Evolutionary conservation across 2,329 filamentous ascomycete genomes (phyloP), one percentile per base, ranked within the genome.

Genomic region (Calonectria ilicicola): DNA sequence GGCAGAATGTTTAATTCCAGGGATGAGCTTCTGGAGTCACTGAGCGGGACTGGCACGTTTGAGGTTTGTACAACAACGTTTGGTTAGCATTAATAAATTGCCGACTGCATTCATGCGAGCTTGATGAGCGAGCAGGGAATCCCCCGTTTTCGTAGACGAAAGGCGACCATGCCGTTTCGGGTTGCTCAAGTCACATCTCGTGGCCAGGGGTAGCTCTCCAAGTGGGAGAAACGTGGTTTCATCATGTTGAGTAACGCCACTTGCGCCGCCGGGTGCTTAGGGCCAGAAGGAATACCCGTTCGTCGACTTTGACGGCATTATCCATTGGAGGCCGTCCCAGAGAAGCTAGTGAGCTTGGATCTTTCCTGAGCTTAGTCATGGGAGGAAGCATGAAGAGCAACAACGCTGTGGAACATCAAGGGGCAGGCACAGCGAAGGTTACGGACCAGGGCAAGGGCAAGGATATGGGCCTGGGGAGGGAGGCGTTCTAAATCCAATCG

Each of bases 161-260:
- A 56, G 29, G 15, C 29, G 53, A 26, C 66, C 66, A 72, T 75
- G 69, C 66, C 68, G 23, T 56, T 67, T 73, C 38, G 44, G 70
- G 67, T 67, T 74, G 72, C 73, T 70, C 42, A 62, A 69, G 51
- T 49, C 78, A 72, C 77, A 73, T 79, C 69, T 69, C 35, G 60
- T 47, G 58, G 29, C 47, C 69, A 72, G 63, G 73, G 73, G 58
- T 73, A 69, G 40, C 46, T 64, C 32, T 51, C 26, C 29, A 49
- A 68, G 63, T 44, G 65, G 47, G 40, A 72, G 69, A 75, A 74
- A 70, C 63, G 69, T 68, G 73, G 77, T 79, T 79, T 79, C 77
- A 78, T 75, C 68, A 79, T 70, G 71, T 67, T 63, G 69, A 70
- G 62, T 23, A 65, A 69, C 70, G 70, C 74, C 70, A 76, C 46